Conservation (phyloP, 1,139 yeast species). For the Saccharomycopsis hybrid region DNA sequence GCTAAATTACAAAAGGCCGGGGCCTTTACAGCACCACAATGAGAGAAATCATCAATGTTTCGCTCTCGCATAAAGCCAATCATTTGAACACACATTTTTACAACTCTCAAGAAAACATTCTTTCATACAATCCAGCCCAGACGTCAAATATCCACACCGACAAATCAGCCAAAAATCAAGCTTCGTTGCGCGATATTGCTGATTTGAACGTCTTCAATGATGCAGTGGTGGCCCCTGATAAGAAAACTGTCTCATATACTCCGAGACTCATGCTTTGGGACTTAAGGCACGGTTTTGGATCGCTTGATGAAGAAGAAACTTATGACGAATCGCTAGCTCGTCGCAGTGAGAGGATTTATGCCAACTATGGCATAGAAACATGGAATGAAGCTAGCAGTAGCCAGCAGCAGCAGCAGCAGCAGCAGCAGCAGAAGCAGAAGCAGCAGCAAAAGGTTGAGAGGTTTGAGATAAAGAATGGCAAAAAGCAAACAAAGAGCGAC, state of each 20-base stretch:
- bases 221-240: conserved; percentile 33
- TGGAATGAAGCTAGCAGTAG: conserved; percentile 17
- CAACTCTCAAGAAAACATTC: conserved; percentile 67
- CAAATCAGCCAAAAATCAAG: conserved; percentile 31
- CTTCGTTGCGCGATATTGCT: conserved; percentile 22
- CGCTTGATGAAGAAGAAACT: conserved; percentile 49
- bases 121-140: conserved; percentile 40
- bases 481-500: conserved; percentile 39
- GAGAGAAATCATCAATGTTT: conserved; percentile 67
- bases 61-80: conserved; percentile 68
- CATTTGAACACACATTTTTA: conserved; percentile 73
- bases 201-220: conserved; percentile 35
- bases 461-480: conserved; percentile 21
- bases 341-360: conserved; percentile 32
- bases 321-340: conserved; percentile 24
- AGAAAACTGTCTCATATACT: conserved; percentile 51
- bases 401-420: conserved; percentile 5
- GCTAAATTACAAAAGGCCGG: too few relatives aligned
- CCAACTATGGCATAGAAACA: conserved; percentile 23
- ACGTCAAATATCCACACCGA: conserved; percentile 26
- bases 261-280: conserved; percentile 84
- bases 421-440: neutral
- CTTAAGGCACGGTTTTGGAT: conserved; percentile 57
- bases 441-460: too few relatives aligned
- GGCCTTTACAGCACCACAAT: conserved; percentile 28